Evolutionary conservation across 2,329 filamentous ascomycete genomes (phyloP).

Genomic region (Coniochaeta hoffmannii): DNA sequence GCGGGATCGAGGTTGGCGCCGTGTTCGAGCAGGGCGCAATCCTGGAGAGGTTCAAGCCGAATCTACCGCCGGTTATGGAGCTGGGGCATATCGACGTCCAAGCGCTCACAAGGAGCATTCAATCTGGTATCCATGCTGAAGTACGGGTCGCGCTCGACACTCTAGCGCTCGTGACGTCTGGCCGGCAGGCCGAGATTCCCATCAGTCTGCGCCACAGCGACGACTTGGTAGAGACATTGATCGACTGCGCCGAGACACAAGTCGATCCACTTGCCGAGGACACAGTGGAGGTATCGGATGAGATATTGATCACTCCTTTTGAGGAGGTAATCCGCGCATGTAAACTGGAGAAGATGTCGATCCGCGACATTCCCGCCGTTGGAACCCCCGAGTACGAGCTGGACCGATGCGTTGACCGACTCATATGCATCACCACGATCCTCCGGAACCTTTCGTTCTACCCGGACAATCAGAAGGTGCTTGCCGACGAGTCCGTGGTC

Average conservation of each 20-base stretch:
- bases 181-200: constrained; percentile 45
- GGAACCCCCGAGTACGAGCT: constrained; percentile 74
- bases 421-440: constrained; percentile 88
- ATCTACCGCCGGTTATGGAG: constrained; percentile 66
- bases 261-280: constrained; percentile 78
- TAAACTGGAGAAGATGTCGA: constrained; percentile 60
- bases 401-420: constrained; percentile 75
- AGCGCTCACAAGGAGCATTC: constrained; percentile 80
- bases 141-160: constrained; percentile 86
- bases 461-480: constrained; percentile 62
- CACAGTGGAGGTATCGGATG: constrained; percentile 78
- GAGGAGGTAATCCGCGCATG: constrained; percentile 82
- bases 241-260: constrained; percentile 89
- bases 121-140: constrained; percentile 83
- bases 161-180: constrained; percentile 62
- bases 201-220: constrained; percentile 68
- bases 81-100: constrained; percentile 86
- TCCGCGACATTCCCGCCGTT: constrained; percentile 67
- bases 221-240: constrained; percentile 77
- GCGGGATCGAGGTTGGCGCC: constrained; percentile 64
- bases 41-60: constrained; percentile 62
- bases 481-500: constrained; percentile 72
- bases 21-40: constrained; percentile 58
- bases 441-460: constrained; percentile 87
- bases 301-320: constrained; percentile 74